Percentiles rank a stretch among this genome's conserved stretches.
Evolutionary conservation across 2,329 filamentous ascomycete genomes (phyloP).

Genomic region (Allantophomopsis cytisporea): DNA sequence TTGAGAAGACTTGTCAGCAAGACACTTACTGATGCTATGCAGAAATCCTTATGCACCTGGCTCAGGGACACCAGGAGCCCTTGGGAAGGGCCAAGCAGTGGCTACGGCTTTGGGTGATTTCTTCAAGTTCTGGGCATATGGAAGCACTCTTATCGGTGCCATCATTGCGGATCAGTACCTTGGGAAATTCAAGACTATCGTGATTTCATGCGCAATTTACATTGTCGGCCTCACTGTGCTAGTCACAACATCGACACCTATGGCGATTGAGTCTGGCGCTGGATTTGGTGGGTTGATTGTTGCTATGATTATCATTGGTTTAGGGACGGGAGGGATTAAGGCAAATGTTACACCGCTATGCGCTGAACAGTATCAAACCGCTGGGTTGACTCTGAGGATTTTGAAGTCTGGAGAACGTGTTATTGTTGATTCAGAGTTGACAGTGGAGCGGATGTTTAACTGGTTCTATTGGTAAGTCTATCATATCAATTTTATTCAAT

Average conservation of each 20-base stretch:
- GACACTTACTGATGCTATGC: no score
- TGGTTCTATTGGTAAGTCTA: conserved; percentile 39
- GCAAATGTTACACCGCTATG: conserved; percentile 49
- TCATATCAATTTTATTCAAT: conserved; percentile 34
- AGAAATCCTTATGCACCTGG: no score
- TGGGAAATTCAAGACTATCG: conserved; percentile 44
- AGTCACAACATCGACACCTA: conserved; percentile 37
- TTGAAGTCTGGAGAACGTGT: conserved; percentile 41
- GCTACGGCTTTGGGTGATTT: conserved; percentile 27
- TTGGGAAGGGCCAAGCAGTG: conserved; percentile 29
- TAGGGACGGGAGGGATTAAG: conserved; percentile 50
- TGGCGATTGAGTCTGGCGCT: conserved; percentile 30
- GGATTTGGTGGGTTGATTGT: conserved; percentile 40
- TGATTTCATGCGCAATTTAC: conserved; percentile 32
- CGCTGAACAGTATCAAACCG: conserved; percentile 34
- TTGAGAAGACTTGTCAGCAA: no score
- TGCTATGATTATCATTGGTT: conserved; percentile 40
- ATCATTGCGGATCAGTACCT: conserved; percentile 40
- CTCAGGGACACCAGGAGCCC: conserved; percentile 6
- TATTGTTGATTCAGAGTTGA: conserved; percentile 41
- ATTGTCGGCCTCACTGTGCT: conserved; percentile 38
- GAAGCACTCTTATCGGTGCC: conserved; percentile 30
- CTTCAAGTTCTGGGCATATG: conserved; percentile 23
- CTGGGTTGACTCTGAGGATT: conserved; percentile 24
- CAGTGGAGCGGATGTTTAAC: conserved; percentile 26